A percentile compares a stretch with the other conserved stretches of the same genome.
These are phyloP conservation scores for Hanseniaspora valbyensis DNA, from an alignment of 805 yeast species.

Conservation along the genomic window DNA sequence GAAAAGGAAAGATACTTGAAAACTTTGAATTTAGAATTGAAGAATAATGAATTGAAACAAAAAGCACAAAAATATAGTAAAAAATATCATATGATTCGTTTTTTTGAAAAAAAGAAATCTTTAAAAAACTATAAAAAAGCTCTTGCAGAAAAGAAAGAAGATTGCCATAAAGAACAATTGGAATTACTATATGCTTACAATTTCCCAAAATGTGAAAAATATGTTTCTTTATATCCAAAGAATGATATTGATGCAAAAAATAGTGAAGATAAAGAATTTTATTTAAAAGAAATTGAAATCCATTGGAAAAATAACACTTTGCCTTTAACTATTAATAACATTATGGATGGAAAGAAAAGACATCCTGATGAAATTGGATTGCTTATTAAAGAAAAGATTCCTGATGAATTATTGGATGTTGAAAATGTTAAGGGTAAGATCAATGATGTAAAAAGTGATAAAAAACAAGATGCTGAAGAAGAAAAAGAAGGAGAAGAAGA, in stretches of 20 bases:
- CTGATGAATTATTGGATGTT: conserved; percentile 19
- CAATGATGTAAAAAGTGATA: conserved; percentile 20
- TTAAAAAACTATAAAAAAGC: conserved; percentile 49
- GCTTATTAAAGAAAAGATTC: conserved; percentile 9
- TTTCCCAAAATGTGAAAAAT: conserved; percentile 71
- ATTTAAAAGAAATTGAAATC: conserved; percentile 42
- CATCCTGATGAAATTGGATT: conserved; percentile 24
- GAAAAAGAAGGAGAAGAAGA: conserved; percentile 26
- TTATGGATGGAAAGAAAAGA: conserved; percentile 30
- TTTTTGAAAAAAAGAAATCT: conserved; percentile 84
- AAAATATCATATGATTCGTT: conserved; percentile 86
- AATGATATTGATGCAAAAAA: conserved; percentile 23
- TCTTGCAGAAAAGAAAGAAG: conserved; percentile 23
- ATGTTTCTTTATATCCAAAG: conserved; percentile 64
- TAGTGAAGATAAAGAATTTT: conserved; percentile 33
- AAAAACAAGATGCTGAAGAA: conserved; percentile 15
- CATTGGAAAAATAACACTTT: conserved; percentile 44
- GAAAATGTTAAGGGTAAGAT: conserved; percentile 18
- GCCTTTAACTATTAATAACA: conserved; percentile 45
- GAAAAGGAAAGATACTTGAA: conserved; percentile 68
- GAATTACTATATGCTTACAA: conserved; percentile 66
- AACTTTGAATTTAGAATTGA: conserved; percentile 50
- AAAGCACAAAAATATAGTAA: conserved; percentile 45
- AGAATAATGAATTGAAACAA: conserved; percentile 35
- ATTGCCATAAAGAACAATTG: conserved; percentile 42